Base-by-base conservation (phyloP, 495 filamentous ascomycete species). In the Letharia lupina region DNA sequence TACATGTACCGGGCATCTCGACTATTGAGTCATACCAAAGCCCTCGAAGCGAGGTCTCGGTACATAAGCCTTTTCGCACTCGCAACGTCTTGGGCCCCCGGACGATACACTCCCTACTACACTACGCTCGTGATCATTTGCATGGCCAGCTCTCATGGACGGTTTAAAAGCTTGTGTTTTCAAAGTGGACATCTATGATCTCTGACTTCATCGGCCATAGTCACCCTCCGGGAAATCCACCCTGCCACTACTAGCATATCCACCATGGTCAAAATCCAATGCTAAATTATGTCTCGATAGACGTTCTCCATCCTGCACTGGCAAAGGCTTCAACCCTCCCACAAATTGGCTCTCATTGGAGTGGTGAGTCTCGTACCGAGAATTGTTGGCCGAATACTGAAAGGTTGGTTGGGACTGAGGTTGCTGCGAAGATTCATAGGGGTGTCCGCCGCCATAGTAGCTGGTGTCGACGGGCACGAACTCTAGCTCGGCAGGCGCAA, bases 401-500 rank as follows among this genome's bases (percentile, higher is more conserved):
- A 52, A 40, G 61, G 20, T 20, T 37, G 61, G 61, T 33, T 28
- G 61, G 45, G 45, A 11, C 20, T 18, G 61, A 35, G 61, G 44
- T 52, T 12, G 61, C 33, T 23, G 11, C 42, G 40, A 35, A 23
- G 52, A 12, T 48, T 56, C 39, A 41, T 50, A 54, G 33, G 10
- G 41, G 41, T 52, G 45, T 44, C 33, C 45, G 42, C 44, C 75
- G 42, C 77, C 76, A 23, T 79, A 78, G 62, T 83, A 82, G 68
- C 75, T 73, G 42, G 79, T 80, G 69, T 76, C 77, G 61, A 76
- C 77, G 56, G 78, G 56, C 78, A 78, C 42, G 73, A 70, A 56
- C 74, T 75, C 45, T 75, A 74, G 70, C 77, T 73, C 45, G 73
- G 77, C 37, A 69, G 70, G 67, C 76, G 76, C 57, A 69, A 11